Evolutionary conservation across 768 basidiomycete genomes (phyloP), one percentile per base, ranked within the genome.

Genomic region (Kwoniella bestiolae): DNA sequence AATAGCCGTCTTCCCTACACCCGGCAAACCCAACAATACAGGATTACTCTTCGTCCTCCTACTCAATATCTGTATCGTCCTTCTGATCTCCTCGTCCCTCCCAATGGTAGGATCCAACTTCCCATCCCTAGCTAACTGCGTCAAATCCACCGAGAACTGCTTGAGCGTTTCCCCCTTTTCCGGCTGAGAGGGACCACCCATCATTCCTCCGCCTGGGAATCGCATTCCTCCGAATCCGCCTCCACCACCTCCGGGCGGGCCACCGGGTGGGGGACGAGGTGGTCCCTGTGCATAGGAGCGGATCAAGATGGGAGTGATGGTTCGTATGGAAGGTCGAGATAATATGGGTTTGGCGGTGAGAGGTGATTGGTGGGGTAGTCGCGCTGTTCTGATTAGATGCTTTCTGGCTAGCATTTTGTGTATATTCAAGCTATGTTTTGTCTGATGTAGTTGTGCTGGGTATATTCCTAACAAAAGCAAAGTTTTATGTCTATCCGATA

Each of bases 1-100:
- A 56, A 95, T 93, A 0, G 93, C 92, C 0, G 93, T 95, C 82
- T 96, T 96, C 0, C 93, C 93, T 12, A 94, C 91, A 63, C 93
- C 93, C 2, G 92, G 91, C 26, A 91, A 88, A 88, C 90, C 70
- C 21, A 81, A 66, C 28, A 82, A 65, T 0, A 94, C 91, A 4
- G 92, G 93, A 73, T 95, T 94, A 7, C 90, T 91, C 80, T 96
- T 96, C 2, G 93, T 95, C 73, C 94, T 82, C 46, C 92, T 84
- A 26, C 91, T 93, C 8, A 94, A 83, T 73, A 94, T 94, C 82
- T 95, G 93, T 64, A 95, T 89, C 1, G 92, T 94, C 53, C 93
- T 84, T 8, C 91, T 86, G 67, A 95, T 95, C 82, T 95, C 92
- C 85, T 75, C 67, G 59, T 73, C 70, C 23, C 65, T 66, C 16